Conservation (phyloP, 176 grass and related monocot genomes). For the Panicum miliaceum region DNA sequence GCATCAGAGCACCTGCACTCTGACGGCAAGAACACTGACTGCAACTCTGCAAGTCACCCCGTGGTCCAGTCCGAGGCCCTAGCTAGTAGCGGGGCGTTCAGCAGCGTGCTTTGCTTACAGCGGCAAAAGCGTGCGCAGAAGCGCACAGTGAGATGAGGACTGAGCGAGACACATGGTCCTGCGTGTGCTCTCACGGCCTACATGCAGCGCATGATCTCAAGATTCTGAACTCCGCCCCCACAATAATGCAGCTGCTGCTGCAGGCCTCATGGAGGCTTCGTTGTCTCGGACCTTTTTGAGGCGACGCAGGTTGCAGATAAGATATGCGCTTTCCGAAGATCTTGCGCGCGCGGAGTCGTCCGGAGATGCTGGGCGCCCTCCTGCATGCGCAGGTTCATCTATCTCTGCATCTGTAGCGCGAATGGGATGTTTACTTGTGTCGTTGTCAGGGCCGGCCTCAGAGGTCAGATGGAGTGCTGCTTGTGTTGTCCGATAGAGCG, state of each 20-base stretch:
- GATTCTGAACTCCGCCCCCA: background rate
- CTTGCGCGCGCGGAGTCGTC: background rate
- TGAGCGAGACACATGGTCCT: conserved; percentile 33
- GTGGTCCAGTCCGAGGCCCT: conserved; percentile 27
- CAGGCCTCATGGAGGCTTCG: conserved; percentile 17
- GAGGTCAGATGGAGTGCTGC: background rate
- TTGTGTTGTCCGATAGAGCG: background rate
- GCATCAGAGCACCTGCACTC: background rate
- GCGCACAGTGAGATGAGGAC: background rate
- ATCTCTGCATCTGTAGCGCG: background rate
- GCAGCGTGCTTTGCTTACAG: conserved; percentile 22
- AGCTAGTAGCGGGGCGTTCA: background rate
- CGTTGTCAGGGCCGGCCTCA: background rate
- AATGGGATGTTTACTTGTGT: conserved; percentile 25
- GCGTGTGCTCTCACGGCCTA: background rate
- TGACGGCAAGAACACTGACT: background rate
- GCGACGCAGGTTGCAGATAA: background rate
- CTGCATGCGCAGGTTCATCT: conserved; percentile 20
- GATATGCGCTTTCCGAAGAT: conserved; percentile 13
- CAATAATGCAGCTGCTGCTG: conserved; percentile 14
- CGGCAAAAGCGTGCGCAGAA: conserved; percentile 31
- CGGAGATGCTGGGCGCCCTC: background rate
- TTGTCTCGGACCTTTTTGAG: conserved; percentile 1
- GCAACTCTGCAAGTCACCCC: background rate
- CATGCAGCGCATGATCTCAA: conserved; percentile 26